Base-by-base conservation (phyloP, 1,139 yeast species). In the Hansenula anomala region DNA sequence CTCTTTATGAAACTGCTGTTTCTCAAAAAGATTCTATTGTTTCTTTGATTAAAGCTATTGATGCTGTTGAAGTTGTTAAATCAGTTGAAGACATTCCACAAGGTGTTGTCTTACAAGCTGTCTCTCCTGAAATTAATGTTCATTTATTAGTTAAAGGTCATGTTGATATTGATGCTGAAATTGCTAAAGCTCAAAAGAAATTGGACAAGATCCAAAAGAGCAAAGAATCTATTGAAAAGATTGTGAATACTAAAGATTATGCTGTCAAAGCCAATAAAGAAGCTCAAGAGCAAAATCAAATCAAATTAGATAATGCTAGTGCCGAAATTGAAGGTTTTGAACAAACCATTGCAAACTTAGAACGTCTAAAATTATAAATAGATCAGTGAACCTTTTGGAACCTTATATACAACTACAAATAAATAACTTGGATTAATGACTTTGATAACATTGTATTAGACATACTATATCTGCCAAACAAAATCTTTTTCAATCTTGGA, bases 141-240 rank as follows among this genome's bases (percentile, higher is more conserved):
- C 96, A 87, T 56, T 78, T 90, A 28, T 74, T 92, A 60, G 97
- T 92, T 43, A 88, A 88, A 73, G 97, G 97, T 40, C 94, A 86
- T 60, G 80, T 92, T 53, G 97, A 92, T 60, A 77, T 90, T 54
- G 97, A 89, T 54, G 82, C 85, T 37, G 97, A 92, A 66, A 86
- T 92, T 55, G 59, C 72, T 51, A 92, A 90, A 74, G 95, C 90
- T 34, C 63, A 71, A 55, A 80, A 78, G 74, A 89, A 85, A 69
- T 73, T 89, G 57, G 72, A 65, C 42, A 80, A 78, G 63, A 67
- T 73, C 30, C 60, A 63, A 46, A 71, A 69, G 52, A 58, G 70
- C 40, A 71, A 74, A 55, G 67, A 65, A 34, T 63, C 68, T 44
- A 66, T 81, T 40, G 73, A 75, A 52, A 81, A 80, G 66, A 74